A percentile compares a stretch with the other conserved stretches of the same genome.
Conservation (phyloP, 2,329 filamentous ascomycete species). For the Lachnellula subtilissima region DNA sequence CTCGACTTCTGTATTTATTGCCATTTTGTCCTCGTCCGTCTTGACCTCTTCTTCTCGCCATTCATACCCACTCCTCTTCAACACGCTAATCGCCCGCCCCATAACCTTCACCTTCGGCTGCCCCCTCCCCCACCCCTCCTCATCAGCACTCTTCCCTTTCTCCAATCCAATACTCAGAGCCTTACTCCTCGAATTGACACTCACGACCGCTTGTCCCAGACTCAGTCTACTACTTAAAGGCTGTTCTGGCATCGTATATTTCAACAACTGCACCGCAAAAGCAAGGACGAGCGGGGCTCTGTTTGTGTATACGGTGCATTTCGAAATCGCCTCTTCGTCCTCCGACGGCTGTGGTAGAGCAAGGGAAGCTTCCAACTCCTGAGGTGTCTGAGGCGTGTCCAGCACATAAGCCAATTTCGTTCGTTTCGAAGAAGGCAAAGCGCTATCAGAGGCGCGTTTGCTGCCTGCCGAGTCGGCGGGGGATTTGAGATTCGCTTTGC, state of each 20-base stretch:
- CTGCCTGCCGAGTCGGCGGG: slow-evolving; percentile 12
- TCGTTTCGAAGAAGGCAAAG: slow-evolving; percentile 22
- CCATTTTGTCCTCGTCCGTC: slow-evolving; percentile 1
- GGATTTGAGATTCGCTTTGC: slow-evolving; percentile 24
- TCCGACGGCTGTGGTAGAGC: slow-evolving; percentile 49
- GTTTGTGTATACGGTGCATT: slow-evolving; percentile 64
- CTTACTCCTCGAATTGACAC: slow-evolving; percentile 72
- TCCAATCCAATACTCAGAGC: slow-evolving; percentile 71
- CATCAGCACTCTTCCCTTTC: slow-evolving; percentile 56
- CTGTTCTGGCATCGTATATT: slow-evolving; percentile 80
- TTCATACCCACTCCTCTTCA: slow-evolving; percentile 73
- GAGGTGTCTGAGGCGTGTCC: slow-evolving; percentile 35
- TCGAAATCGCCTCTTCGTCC: slow-evolving; percentile 55
- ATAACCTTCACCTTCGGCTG: slow-evolving; percentile 70
- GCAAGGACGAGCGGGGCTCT: slow-evolving; percentile 77
- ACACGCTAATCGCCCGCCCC: slow-evolving; percentile 67
- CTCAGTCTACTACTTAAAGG: slow-evolving; percentile 79
- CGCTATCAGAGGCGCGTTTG: slow-evolving; percentile 20
- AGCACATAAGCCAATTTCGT: slow-evolving; percentile 27
- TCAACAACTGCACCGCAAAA: slow-evolving; percentile 68
- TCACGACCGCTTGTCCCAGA: slow-evolving; percentile 77
- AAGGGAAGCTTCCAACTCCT: slow-evolving; percentile 59
- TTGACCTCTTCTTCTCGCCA: slow-evolving; percentile 34
- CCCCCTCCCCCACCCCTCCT: slow-evolving; percentile 65
- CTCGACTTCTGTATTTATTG: slow-evolving; percentile 7